Evolutionary conservation across 139 green algal species (phyloP).

Genomic region (Micromonas commoda): DNA sequence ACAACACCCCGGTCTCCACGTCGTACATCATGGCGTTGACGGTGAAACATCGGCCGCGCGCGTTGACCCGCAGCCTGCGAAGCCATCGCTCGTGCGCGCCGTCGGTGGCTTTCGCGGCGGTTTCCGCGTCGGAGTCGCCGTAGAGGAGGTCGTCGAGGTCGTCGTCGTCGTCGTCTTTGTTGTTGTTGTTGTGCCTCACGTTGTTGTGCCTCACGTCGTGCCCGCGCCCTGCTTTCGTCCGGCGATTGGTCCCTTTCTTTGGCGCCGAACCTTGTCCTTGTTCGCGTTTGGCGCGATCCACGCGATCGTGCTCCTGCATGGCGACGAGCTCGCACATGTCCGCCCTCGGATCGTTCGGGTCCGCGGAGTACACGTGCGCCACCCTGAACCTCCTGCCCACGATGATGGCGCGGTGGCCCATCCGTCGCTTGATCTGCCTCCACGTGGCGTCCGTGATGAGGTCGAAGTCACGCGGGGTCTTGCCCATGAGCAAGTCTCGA

Average conservation of each 20-base stretch:
- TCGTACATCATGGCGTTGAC: constrained; percentile 68
- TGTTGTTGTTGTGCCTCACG: too few species aligned
- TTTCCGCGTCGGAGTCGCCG: not conserved
- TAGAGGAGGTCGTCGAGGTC: not conserved
- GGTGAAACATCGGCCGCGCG: constrained; percentile 57
- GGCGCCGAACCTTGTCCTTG: not conserved
- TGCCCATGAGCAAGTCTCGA: constrained; percentile 54
- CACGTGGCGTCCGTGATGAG: constrained; percentile 48
- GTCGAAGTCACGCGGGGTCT: constrained; percentile 31
- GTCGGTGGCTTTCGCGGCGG: not conserved
- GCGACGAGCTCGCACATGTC: not conserved
- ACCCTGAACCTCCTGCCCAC: constrained; percentile 57
- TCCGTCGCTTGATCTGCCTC: constrained; percentile 44
- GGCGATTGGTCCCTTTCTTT: not conserved
- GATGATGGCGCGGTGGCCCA: constrained; percentile 33
- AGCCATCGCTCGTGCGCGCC: not conserved
- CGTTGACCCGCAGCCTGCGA: constrained; percentile 35
- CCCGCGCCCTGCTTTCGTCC: too few species aligned
- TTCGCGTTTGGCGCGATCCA: too few species aligned
- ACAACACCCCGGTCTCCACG: constrained; percentile 50
- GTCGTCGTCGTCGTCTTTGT: not conserved
- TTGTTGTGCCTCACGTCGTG: too few species aligned
- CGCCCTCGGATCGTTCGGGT: not conserved
- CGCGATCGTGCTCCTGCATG: not conserved
- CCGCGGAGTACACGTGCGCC: constrained; percentile 32